phyloP scores from a whole-genome alignment of 768 basidiomycete species.

The Crepidotus variabilis region DNA sequence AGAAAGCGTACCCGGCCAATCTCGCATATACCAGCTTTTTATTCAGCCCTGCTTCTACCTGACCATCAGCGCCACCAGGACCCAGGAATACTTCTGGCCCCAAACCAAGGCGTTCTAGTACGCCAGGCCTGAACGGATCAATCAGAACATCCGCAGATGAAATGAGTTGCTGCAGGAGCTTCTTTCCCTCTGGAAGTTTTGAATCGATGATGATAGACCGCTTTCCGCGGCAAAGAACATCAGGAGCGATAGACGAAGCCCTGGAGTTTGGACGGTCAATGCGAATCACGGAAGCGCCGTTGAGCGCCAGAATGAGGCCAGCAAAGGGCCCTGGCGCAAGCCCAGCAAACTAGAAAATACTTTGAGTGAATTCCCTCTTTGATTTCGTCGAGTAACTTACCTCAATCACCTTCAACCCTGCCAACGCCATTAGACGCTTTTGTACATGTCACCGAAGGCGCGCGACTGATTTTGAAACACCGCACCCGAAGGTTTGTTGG shows the following conservation, averaged over 20 bases:
- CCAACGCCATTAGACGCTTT: slow-evolving; percentile 37
- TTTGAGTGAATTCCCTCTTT: background rate
- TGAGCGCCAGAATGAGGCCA: slow-evolving; percentile 73
- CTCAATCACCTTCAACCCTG: slow-evolving; percentile 50
- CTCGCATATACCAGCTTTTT: slow-evolving; percentile 69
- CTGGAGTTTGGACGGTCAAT: slow-evolving; percentile 57
- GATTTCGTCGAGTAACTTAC: slow-evolving; percentile 16
- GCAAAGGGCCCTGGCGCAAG: slow-evolving; percentile 81
- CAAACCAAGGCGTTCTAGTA: slow-evolving; percentile 72
- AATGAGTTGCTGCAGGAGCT: slow-evolving; percentile 54
- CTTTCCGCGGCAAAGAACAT: slow-evolving; percentile 68
- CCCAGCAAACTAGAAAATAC: slow-evolving; percentile 61
- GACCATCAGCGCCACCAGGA: slow-evolving; percentile 14
- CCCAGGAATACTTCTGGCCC: slow-evolving; percentile 75
- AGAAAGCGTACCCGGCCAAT: slow-evolving; percentile 56
- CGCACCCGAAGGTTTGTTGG: slow-evolving; percentile 16
- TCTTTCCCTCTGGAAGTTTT: slow-evolving; percentile 56
- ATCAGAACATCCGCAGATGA: slow-evolving; percentile 73
- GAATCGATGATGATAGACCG: slow-evolving; percentile 70
- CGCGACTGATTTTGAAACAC: too few species aligned
- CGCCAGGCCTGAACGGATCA: slow-evolving; percentile 81
- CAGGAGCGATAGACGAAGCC: slow-evolving; percentile 24
- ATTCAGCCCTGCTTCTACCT: slow-evolving; percentile 46
- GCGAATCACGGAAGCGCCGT: slow-evolving; percentile 73
- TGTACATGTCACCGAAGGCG: slow-evolving; percentile 19